Base-by-base conservation (phyloP, 805 yeast species). In the Blastobotrys peoriensis region DNA sequence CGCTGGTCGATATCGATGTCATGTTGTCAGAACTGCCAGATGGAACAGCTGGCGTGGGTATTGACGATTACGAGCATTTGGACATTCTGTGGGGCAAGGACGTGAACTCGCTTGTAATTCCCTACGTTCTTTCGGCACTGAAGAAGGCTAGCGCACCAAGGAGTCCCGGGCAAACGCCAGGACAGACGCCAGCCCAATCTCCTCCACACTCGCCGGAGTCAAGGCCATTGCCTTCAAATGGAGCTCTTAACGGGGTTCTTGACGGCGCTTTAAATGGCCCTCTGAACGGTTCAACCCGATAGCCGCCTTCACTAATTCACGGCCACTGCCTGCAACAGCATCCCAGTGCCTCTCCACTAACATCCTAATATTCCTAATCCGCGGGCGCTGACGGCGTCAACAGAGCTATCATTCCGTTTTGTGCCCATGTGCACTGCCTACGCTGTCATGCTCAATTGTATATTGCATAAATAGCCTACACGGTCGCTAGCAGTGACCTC, bases 81-180 rank as follows among this genome's bases (percentile, higher is more conserved):
- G 98, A 91, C 59, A 76, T 91, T 45, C 65, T 89, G 13, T 89
- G 98, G 98, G 95, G 95, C 6, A 63, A 72, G 6, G 78, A 80
- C 43, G 86, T 83, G 1, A 75, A 54, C 25, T 48, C 47, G 3
- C 37, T 49, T 23, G 53, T 56, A 19, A 52, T 56, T 33, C 60
- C 60, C 13, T 48, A 56, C 28, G 36, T 56, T 13, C 41, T 56
- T 20, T 39, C 52, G 5, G 55, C 58, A 2, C 28, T 54, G 40
- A 30, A 46, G 17, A 38, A 25, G 13, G 30, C 30, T 25, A 25
- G 13, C 13, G 39, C 5, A 20, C 35, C 8, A 21, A 13, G 6
- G 15, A 28, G 36, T 15, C 6, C 15, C 5, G 39, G 18, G 33
- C 5, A 6, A 5, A 5, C n/a, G 19, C 16, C 19, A 25, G 16